Conservation (phyloP, 2,329 filamentous ascomycete genomes). For the Epichloe sibirici region DNA sequence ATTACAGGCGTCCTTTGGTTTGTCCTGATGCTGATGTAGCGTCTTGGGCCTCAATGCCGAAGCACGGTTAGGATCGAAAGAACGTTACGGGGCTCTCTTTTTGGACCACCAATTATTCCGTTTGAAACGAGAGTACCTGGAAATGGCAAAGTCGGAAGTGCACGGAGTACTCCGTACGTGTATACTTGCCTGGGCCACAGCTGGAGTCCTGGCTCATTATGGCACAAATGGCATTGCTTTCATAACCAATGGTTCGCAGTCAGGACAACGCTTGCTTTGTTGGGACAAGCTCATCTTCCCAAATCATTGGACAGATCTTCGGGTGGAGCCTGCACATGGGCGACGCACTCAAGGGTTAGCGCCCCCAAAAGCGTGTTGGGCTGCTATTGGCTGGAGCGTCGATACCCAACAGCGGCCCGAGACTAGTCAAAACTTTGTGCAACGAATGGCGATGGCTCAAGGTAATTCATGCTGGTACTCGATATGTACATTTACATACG, state of each 20-base stretch:
- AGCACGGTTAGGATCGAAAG: not conserved
- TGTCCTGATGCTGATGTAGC: not conserved
- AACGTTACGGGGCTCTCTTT: not conserved
- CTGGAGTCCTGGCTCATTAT: too few relatives aligned
- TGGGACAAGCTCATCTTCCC: too few relatives aligned
- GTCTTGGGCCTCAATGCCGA: not conserved
- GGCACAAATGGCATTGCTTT: not conserved
- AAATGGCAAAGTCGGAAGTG: not conserved
- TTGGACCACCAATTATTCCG: not conserved
- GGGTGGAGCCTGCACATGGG: not conserved
- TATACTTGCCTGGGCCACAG: too few relatives aligned
- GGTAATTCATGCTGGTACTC: not conserved
- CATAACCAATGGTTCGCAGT: too few relatives aligned
- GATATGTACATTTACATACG: too few relatives aligned
- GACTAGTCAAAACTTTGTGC: conserved; percentile 4
- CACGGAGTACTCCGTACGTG: too few relatives aligned
- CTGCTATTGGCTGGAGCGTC: conserved; percentile 25
- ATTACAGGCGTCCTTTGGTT: not conserved
- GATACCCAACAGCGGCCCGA: conserved; percentile 24
- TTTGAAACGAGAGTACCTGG: not conserved
- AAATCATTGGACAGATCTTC: not conserved
- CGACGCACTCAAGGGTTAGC: not conserved
- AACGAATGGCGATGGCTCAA: not conserved
- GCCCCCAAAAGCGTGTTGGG: conserved; percentile 17
- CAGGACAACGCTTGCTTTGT: too few relatives aligned